Conservation (phyloP, 306 rosid genomes). For the Acacia confusa region DNA sequence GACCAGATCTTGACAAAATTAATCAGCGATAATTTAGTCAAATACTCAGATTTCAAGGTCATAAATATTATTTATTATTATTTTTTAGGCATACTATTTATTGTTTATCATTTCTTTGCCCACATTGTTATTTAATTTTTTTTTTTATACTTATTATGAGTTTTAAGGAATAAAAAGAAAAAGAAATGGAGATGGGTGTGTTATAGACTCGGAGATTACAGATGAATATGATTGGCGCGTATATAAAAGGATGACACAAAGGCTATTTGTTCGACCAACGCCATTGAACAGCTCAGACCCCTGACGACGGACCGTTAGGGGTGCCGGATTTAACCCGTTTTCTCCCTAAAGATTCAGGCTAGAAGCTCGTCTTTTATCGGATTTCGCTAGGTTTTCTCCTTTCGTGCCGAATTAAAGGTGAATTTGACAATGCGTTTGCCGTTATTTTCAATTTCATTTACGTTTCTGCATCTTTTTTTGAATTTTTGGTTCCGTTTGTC, state of each 20-base stretch:
- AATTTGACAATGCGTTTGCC: constrained; percentile 29
- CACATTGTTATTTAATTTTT: neutral
- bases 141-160: too few relatives aligned
- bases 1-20: too few relatives aligned
- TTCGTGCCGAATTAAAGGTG: neutral
- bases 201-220: neutral
- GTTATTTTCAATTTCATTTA: neutral
- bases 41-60: too few relatives aligned
- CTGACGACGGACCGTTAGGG: constrained; percentile 31
- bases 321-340: constrained; percentile 39
- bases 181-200: too few relatives aligned
- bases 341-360: constrained; percentile 46
- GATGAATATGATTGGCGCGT: constrained; percentile 32
- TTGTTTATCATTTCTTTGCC: too few relatives aligned
- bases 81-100: too few relatives aligned
- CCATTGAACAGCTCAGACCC: constrained; percentile 28
- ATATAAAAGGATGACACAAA: constrained; percentile 11
- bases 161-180: too few relatives aligned
- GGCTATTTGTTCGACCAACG: constrained; percentile 11
- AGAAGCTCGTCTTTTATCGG: constrained; percentile 20
- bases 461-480: neutral
- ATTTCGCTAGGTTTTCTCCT: neutral
- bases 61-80: too few relatives aligned
- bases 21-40: too few relatives aligned
- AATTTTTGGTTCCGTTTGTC: neutral